These are phyloP conservation scores for Pythium phragmiticola DNA, from an alignment of 352 stramenopile species.

Conservation along the genomic window DNA sequence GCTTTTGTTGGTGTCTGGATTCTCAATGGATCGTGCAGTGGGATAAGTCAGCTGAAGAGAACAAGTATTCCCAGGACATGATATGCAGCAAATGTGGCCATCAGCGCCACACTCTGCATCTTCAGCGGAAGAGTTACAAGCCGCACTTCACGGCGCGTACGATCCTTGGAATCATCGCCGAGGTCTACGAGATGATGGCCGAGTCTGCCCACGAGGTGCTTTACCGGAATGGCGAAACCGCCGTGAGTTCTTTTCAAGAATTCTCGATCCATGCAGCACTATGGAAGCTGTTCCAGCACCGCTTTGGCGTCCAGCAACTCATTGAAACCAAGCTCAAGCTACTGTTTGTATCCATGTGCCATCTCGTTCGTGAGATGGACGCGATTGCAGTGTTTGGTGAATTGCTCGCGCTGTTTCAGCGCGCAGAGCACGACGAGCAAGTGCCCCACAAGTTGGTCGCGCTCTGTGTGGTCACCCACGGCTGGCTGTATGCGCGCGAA, in stretches of 20 bases:
- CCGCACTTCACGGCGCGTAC: slow-evolving; percentile 56
- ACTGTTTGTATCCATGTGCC: slow-evolving; percentile 58
- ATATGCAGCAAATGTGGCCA: slow-evolving; percentile 16
- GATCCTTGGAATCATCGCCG: slow-evolving; percentile 48
- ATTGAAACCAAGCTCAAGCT: slow-evolving; percentile 65
- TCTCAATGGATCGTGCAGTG: slow-evolving; percentile 14
- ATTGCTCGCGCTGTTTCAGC: slow-evolving; percentile 49
- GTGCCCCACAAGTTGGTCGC: slow-evolving; percentile 52
- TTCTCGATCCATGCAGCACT: slow-evolving; percentile 50
- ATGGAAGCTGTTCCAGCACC: slow-evolving; percentile 41
- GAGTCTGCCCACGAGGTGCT: slow-evolving; percentile 38
- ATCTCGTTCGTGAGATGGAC: slow-evolving; percentile 50
- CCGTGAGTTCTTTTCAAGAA: neutral
- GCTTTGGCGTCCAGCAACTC: slow-evolving; percentile 50
- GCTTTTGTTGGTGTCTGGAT: slow-evolving; percentile 62
- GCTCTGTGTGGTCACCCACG: slow-evolving; percentile 51
- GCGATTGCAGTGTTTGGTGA: slow-evolving; percentile 68
- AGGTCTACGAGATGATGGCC: slow-evolving; percentile 53
- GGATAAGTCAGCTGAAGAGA: slow-evolving; percentile 10
- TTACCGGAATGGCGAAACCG: slow-evolving; percentile 37
- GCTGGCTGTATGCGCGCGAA: slow-evolving; percentile 58
- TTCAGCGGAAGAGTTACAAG: slow-evolving; percentile 32
- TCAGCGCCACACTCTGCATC: slow-evolving; percentile 31
- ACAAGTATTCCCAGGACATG: neutral
- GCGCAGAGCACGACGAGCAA: slow-evolving; percentile 29